Evolutionary conservation across 164 flowering plant species (phyloP).

Genomic region (Litsea cubeba): DNA sequence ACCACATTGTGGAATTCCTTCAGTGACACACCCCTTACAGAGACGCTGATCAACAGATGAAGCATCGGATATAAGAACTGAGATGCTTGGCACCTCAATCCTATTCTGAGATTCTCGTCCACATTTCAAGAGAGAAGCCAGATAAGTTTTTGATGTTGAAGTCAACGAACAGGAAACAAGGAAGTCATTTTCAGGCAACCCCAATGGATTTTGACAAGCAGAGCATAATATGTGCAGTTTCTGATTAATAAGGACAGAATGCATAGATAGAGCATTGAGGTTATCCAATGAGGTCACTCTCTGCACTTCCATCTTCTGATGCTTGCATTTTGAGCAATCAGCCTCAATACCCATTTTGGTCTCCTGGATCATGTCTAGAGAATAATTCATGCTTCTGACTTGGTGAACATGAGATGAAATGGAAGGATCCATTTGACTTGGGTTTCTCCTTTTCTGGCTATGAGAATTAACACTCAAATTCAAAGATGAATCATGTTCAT

Average conservation of each 20-base stretch:
- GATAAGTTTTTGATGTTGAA: constrained; percentile 49
- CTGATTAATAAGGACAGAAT: constrained; percentile 31
- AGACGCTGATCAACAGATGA: constrained; percentile 49
- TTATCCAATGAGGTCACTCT: constrained; percentile 6
- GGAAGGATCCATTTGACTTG: constrained; percentile 15
- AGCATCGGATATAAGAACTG: constrained; percentile 47
- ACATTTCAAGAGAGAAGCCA: constrained; percentile 36
- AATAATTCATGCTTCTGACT: constrained; percentile 14
- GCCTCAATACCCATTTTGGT: constrained; percentile 26
- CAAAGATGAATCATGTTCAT: constrained; percentile 48
- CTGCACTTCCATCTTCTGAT: constrained; percentile 16
- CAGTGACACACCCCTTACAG: constrained; percentile 17
- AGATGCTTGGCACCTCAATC: constrained; percentile 21
- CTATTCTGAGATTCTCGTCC: constrained; percentile 8
- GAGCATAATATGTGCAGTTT: constrained; percentile 52
- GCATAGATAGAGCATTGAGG: constrained; percentile 7
- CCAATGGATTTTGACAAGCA: constrained; percentile 62
- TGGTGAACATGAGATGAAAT: constrained; percentile 12
- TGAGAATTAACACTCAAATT: constrained; percentile 71
- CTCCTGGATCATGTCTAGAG: constrained; percentile 19
- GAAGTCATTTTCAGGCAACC: constrained; percentile 53
- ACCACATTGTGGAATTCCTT: constrained; percentile 34
- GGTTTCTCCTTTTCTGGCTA: constrained; percentile 53
- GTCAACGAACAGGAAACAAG: constrained; percentile 45
- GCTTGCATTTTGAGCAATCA: constrained; percentile 11